Evolutionary conservation across 2,329 filamentous ascomycete genomes (phyloP), one percentile per base, ranked within the genome.

Genomic region (Ceratocystis lukuohia): DNA sequence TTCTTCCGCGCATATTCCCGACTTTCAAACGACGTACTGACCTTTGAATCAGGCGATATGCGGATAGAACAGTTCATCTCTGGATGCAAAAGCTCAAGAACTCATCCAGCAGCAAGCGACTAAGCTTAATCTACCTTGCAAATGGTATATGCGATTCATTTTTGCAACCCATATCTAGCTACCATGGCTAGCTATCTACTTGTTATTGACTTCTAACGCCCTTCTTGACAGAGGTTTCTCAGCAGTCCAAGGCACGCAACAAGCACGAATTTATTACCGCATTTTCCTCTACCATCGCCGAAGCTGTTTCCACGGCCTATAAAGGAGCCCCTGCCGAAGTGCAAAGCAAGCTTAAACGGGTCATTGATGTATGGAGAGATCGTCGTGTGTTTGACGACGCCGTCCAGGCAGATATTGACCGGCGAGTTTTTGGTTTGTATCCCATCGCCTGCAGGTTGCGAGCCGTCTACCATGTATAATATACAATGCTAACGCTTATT

Each of bases 301-400:
- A 99, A 75, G 93, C 91, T n/a, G 88, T 88, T 8, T 82, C 89
- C 15, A 80, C 84, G n/a, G 93, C 94, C 48, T 99, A 97, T 75
- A 96, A 93, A 75, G 91, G 91, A 68, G 87, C 91, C 1, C 85
- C 89, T 6, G 82, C 85, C 46, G 93, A 99, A 64, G 85, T 96
- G 33, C 94, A 97, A 74, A 83, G 84, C 67, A 96, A 96, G 74
- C 80, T 99, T 46, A 84, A 88, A 68, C 84, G 94, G 41, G 93
- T 97, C 0, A 84, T 97, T 2, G 93, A 97, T 72, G 94, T 99
- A 20, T 99, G 94, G 94, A 87, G 88, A 73, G 86, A 93, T 72
- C 83, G 94, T 45, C 78, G 80, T 64, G 94, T 99, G 59, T 99
- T 99, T 72, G 90, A 95, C 69, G 75, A 75, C 0, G 83, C 88